Evolutionary conservation across 495 filamentous ascomycete species (phyloP), one percentile per base, ranked within the genome.

Genomic region (Daldinia caldariorum): DNA sequence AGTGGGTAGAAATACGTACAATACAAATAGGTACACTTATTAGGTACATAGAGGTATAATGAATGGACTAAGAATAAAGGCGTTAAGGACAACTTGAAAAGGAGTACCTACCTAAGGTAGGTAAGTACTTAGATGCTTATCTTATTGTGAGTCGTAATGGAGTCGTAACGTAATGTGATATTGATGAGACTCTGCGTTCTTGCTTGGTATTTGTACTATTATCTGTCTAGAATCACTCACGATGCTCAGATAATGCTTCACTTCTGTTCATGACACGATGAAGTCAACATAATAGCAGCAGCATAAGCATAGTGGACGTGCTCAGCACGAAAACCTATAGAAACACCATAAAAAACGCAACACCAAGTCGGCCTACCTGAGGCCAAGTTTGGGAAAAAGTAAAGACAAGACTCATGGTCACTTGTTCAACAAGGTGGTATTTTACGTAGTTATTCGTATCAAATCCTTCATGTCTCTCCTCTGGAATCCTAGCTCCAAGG

Each of bases 371-470:
- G 31, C 13, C 18, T 22, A 22, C 20, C 47, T 18, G 53, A 29
- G 31, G 13, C 22, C 58, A 37, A 39, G 9, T 29, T 14, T 22
- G 3, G 37, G 10, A 26, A 47, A 38, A 18, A 37, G 13, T 35
- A 37, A 50, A 39, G 20, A 63, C 41, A 16, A 3, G 58, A 47
- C 53, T 57, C 41, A 32, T 50, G 53, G 29, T 56, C 50, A 47
- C 51, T 49, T 29, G 43, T 14, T 61, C 54, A 38, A 53, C 29
- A 53, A 38, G 54, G 16, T 50, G 22, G 20, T 32, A 37, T 22
- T 58, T 26, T 26, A 26, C 26, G 1, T 7, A 29, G 51, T 32
- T 50, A 58, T 64, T 64, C 62, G 35, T 50, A 58, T 41, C 62
- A 63, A 6, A 41, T 45, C n/a, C n/a, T 29, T 7, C 53, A 7